These are phyloP conservation scores for Colletotrichum camelliae DNA, from an alignment of 2,329 filamentous ascomycete genomes.

Conservation along the genomic window DNA sequence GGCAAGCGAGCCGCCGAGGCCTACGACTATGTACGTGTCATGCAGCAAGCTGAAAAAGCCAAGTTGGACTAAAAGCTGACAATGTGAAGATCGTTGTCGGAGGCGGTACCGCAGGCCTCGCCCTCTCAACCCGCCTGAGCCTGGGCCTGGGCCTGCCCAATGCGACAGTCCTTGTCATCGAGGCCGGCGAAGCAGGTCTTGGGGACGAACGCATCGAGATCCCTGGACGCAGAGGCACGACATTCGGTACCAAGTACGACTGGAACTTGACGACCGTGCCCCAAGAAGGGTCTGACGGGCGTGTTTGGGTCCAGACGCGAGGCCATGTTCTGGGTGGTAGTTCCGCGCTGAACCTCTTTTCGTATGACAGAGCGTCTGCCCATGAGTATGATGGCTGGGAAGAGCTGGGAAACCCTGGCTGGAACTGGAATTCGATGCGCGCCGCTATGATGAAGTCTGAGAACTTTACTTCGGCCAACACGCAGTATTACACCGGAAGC, in stretches of 20 bases:
- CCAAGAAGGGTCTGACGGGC: slow-evolving; percentile 40
- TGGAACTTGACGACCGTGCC: slow-evolving; percentile 45
- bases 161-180: slow-evolving; percentile 31
- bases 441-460: slow-evolving; percentile 32
- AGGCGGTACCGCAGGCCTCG: slow-evolving; percentile 13
- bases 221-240: slow-evolving; percentile 28
- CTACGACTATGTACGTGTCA: slow-evolving; percentile 1
- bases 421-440: slow-evolving; percentile 41
- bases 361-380: slow-evolving; percentile 33
- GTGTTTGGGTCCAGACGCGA: slow-evolving; percentile 41
- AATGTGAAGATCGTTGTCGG: slow-evolving; percentile 19
- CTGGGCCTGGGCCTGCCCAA: slow-evolving; percentile 22
- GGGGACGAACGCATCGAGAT: slow-evolving; percentile 29
- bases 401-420: slow-evolving; percentile 36
- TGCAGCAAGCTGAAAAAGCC: background rate
- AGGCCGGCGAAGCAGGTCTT: slow-evolving; percentile 29
- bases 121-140: slow-evolving; percentile 24
- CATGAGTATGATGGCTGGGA: slow-evolving; percentile 38
- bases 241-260: slow-evolving; percentile 30
- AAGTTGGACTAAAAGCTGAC: background rate
- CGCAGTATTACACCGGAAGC: slow-evolving; percentile 8
- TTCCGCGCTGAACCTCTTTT: slow-evolving; percentile 48
- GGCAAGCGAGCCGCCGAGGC: background rate
- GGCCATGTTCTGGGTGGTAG: slow-evolving; percentile 52
- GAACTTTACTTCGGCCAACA: slow-evolving; percentile 27